Evolutionary conservation across 768 basidiomycete species (phyloP).

Genomic region (Macrolepiota dolichaula): DNA sequence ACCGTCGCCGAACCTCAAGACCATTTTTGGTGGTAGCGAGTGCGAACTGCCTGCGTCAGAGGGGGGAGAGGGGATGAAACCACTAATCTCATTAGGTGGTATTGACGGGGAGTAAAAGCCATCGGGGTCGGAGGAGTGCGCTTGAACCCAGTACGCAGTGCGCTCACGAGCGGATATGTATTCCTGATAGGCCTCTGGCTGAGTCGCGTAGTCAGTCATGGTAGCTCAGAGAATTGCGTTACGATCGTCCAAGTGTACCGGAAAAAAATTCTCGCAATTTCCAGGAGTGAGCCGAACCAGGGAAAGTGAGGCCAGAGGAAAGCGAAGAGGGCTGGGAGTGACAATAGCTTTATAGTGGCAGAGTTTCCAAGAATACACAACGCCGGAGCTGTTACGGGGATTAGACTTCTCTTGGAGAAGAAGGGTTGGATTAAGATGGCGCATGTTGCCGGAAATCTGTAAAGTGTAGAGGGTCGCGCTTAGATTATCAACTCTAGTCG

Average conservation of each 20-base stretch:
- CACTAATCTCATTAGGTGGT: slow-evolving; percentile 49
- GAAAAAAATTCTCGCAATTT: slow-evolving; percentile 5
- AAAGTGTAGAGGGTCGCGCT: slow-evolving; percentile 26
- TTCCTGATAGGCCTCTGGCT: slow-evolving; percentile 55
- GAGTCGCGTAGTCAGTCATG: slow-evolving; percentile 67
- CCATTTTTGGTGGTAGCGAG: slow-evolving; percentile 68
- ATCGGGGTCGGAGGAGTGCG: slow-evolving; percentile 32
- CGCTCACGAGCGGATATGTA: slow-evolving; percentile 59
- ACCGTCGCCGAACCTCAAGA: slow-evolving; percentile 66
- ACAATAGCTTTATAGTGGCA: slow-evolving; percentile 32
- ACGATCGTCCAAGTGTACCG: neutral
- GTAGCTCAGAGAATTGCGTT: neutral
- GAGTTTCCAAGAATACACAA: slow-evolving; percentile 22
- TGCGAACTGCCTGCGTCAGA: slow-evolving; percentile 48
- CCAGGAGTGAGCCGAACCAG: slow-evolving; percentile 16
- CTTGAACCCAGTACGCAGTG: slow-evolving; percentile 61
- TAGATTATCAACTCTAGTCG: slow-evolving; percentile 29
- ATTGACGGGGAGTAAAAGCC: slow-evolving; percentile 57
- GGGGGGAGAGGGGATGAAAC: slow-evolving; percentile 35
- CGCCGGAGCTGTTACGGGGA: slow-evolving; percentile 28
- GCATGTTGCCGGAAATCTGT: slow-evolving; percentile 27
- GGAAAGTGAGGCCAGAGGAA: slow-evolving; percentile 20
- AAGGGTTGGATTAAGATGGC: slow-evolving; percentile 26
- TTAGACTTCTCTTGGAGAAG: slow-evolving; percentile 23
- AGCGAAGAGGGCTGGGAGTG: slow-evolving; percentile 18